Percentiles rank a stretch among this genome's conserved stretches.
Conservation (phyloP, 2,329 filamentous ascomycete genomes). For the Rhexocercosporidium sp. region DNA sequence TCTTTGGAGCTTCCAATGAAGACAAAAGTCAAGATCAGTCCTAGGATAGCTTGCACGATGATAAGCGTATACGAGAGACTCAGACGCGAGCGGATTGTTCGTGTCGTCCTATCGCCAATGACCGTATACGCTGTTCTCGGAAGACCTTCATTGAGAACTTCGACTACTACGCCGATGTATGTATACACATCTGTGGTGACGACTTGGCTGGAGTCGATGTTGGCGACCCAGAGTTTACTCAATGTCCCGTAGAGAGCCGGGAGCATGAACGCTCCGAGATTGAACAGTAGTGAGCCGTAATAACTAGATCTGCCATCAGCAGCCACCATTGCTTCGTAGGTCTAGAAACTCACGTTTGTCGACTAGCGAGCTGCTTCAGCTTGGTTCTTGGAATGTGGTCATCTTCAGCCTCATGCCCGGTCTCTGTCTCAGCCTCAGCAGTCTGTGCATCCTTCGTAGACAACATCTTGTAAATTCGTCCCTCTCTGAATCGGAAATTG, state of each 20-base stretch:
- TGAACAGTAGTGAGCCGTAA: conserved; percentile 64
- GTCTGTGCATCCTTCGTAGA: not conserved
- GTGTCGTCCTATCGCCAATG: conserved; percentile 67
- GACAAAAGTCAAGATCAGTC: conserved; percentile 62
- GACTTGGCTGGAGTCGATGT: conserved; percentile 66
- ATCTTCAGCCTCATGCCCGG: not conserved
- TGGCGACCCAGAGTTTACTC: conserved; percentile 73
- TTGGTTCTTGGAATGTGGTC: not conserved
- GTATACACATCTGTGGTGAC: conserved; percentile 71
- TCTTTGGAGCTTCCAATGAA: conserved; percentile 59
- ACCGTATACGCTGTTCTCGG: conserved; percentile 71
- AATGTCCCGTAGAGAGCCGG: conserved; percentile 72
- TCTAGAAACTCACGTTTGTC: conserved; percentile 11
- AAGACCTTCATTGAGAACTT: conserved; percentile 76
- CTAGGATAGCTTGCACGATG: conserved; percentile 62
- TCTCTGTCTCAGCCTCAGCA: not conserved
- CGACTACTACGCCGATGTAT: conserved; percentile 69
- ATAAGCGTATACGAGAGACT: conserved; percentile 67
- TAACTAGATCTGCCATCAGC: conserved; percentile 48
- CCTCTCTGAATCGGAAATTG: not conserved
- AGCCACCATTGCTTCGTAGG: not conserved
- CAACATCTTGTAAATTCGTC: not conserved
- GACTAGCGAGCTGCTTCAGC: not conserved
- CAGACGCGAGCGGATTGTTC: conserved; percentile 56
- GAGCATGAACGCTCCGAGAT: conserved; percentile 64